Evolutionary conservation across 768 basidiomycete genomes (phyloP), one percentile per base, ranked within the genome.

Genomic region (Pleurotus eryngii): DNA sequence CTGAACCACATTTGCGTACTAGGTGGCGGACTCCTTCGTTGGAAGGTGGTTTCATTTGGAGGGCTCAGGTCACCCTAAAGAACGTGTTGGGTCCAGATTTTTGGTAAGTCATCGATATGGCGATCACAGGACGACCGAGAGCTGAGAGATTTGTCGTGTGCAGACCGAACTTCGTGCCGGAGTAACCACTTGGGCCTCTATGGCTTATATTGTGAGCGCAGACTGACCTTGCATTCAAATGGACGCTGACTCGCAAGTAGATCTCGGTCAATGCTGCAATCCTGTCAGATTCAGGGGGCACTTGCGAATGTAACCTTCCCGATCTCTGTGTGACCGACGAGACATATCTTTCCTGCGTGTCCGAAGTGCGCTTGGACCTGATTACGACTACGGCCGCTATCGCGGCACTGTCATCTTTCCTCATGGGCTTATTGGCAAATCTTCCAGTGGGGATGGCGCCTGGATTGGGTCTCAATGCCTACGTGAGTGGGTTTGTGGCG

Each of bases 381-480:
- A 92, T 94, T 65, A 92, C 88, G 5, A 81, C 87, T 11, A 93
- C 92, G 0, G 90, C 91, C 8, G 86, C 89, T 55, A 81, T 92
- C 58, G 78, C 89, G 3, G 83, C 88, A 0, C 79, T 95, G 5
- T 71, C 90, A 8, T 88, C 87, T 15, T 82, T 87, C 67, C 80
- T 92, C 58, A 92, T 95, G 90, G 92, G 92, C 46, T 72, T 86
- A 12, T 68, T 92, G 20, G 92, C 90, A 39, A 95, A 95, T 67
- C 75, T 95, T n/a, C 92, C 92, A 1, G 82, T 95, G n/a, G 90
- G 87, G 27, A 81, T 94, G 71, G 92, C 92, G 2, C 92, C 92
- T 18, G 92, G 92, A 58, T 78, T 95, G 59, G 92, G 92, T 55
- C 72, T 92, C 22, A 90, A 90, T 61, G 89, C 89, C 40, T 91